phyloP scores from a whole-genome alignment of 208 protist species.

The Leptomonas pyrrhocoris region DNA sequence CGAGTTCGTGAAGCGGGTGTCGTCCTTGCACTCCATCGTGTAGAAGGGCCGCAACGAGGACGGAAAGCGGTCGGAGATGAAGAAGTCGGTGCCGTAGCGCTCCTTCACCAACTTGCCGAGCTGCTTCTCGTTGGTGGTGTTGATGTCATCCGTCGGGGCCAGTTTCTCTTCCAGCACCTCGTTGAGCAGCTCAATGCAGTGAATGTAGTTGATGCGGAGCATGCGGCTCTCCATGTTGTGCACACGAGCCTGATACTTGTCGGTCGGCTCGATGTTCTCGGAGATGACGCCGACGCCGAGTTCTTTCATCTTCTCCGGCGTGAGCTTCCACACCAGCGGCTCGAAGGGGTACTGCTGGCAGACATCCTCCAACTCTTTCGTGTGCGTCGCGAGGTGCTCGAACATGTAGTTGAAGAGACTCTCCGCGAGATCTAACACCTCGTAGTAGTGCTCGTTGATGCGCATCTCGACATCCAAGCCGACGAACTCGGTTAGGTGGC shows the following conservation, averaged over 20 bases:
- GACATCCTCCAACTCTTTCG: conserved; percentile 87
- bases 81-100: conserved; percentile 99
- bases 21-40: conserved; percentile 98
- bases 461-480: conserved; percentile 99
- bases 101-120: conserved; percentile 97
- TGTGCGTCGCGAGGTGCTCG: conserved; percentile 72
- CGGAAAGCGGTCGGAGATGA: conserved; percentile 99
- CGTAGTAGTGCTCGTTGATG: conserved; percentile 99
- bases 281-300: conserved; percentile 88
- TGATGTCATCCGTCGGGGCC: conserved; percentile 91
- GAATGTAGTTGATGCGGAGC: conserved; percentile 90
- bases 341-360: conserved; percentile 94
- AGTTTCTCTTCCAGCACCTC: conserved; percentile 84
- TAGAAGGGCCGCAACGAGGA: conserved; percentile 98
- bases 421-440: conserved; percentile 97
- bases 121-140: conserved; percentile 95
- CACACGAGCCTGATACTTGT: conserved; percentile 81
- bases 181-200: conserved; percentile 96
- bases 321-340: conserved; percentile 88
- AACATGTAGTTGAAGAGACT: conserved; percentile 98
- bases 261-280: conserved; percentile 64
- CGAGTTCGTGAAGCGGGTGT: conserved; percentile 92
- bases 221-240: conserved; percentile 81
- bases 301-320: conserved; percentile 77
- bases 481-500: conserved; percentile 99